Conservation (phyloP, 768 basidiomycete genomes). For the Suillus occidentalis region DNA sequence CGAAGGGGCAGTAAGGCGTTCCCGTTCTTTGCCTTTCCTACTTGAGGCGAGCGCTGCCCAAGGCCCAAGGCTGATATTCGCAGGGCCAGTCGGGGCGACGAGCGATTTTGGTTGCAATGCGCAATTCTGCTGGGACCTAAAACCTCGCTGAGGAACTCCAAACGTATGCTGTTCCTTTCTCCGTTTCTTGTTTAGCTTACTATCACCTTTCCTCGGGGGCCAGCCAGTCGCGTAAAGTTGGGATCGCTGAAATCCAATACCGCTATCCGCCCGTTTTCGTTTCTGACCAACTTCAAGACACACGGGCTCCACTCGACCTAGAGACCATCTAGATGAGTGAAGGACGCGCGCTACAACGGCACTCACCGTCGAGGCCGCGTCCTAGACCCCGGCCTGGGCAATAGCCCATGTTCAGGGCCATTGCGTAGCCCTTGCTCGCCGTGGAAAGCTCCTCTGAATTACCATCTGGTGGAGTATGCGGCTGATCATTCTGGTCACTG, state of each 20-base stretch:
- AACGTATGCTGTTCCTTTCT: slow-evolving; percentile 10
- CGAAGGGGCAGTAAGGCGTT: background rate
- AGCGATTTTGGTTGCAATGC: background rate
- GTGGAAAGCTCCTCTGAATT: slow-evolving; percentile 7
- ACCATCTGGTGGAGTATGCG: background rate
- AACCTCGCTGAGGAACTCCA: slow-evolving; percentile 1
- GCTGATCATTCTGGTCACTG: slow-evolving; percentile 5
- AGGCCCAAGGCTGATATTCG: background rate
- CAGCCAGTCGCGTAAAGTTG: background rate
- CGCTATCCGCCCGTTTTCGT: slow-evolving; percentile 14
- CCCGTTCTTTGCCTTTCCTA: slow-evolving; percentile 5
- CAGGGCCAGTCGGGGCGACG: background rate
- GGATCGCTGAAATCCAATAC: slow-evolving; percentile 13
- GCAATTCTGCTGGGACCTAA: background rate
- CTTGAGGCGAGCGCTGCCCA: slow-evolving; percentile 5
- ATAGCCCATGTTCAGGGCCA: slow-evolving; percentile 16
- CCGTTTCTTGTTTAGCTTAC: slow-evolving; percentile 7
- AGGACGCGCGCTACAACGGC: background rate
- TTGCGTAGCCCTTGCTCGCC: slow-evolving; percentile 11
- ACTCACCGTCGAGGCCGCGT: slow-evolving; percentile 15
- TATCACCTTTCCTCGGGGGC: background rate
- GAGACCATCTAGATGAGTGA: slow-evolving; percentile 10
- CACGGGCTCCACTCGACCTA: slow-evolving; percentile 17
- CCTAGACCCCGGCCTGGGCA: slow-evolving; percentile 16
- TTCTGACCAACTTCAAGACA: slow-evolving; percentile 12